Percentiles rank a stretch among this genome's conserved stretches.
Conservation (phyloP, 805 yeast genomes). For the Brettanomyces sp. region DNA sequence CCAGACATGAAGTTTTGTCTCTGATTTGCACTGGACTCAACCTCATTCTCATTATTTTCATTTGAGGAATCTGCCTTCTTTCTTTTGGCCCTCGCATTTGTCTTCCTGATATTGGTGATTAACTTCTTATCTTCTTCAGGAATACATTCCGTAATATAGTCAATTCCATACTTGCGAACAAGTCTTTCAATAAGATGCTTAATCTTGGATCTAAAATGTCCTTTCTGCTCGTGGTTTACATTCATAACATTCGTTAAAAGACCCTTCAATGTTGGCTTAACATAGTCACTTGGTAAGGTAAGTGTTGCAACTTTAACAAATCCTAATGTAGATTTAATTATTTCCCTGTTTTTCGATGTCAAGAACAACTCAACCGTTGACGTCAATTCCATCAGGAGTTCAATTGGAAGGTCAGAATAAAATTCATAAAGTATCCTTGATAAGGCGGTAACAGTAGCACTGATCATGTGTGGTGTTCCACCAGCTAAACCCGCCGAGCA, state of each 20-base stretch:
- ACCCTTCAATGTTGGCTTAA: conserved; percentile 55
- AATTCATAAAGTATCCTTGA: conserved; percentile 84
- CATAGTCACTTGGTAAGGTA: conserved; percentile 69
- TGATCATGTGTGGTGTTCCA: conserved; percentile 87
- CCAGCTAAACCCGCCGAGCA: conserved; percentile 95
- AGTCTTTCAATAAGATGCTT: conserved; percentile 89
- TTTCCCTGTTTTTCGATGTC: conserved; percentile 85
- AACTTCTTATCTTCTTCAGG: conserved; percentile 87
- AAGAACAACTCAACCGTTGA: conserved; percentile 84
- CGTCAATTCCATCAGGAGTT: conserved; percentile 61
- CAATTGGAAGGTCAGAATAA: conserved; percentile 50
- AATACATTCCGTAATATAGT: conserved; percentile 67
- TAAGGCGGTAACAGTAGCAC: conserved; percentile 89
- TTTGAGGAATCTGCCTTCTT: conserved; percentile 37
- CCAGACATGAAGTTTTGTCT: conserved; percentile 20
- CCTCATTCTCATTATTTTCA: conserved; percentile 11
- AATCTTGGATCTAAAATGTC: conserved; percentile 87
- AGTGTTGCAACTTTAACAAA: conserved; percentile 85
- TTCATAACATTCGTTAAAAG: conserved; percentile 66
- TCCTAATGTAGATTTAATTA: conserved; percentile 90
- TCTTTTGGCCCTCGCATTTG: conserved; percentile 76
- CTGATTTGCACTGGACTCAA: conserved; percentile 7
- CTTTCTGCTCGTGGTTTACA: conserved; percentile 95
- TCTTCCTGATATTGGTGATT: conserved; percentile 75
- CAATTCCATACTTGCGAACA: conserved; percentile 85